Percentiles rank a stretch among this genome's conserved stretches.
phyloP scores from a whole-genome alignment of 495 filamentous ascomycete species.

The Aspergillus carlsbadensis region DNA sequence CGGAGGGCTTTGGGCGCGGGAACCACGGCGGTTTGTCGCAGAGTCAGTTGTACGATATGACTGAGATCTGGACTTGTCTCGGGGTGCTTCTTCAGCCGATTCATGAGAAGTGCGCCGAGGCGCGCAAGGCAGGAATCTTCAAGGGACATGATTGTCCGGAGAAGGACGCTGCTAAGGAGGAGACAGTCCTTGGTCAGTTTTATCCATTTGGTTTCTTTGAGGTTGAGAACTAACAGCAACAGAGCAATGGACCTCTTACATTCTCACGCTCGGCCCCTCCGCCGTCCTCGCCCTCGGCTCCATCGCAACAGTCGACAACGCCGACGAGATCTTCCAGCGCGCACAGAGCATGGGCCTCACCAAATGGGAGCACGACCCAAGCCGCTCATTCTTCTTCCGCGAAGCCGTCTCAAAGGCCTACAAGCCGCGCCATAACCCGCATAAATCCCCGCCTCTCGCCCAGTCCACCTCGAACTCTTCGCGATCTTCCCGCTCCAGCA shows the following conservation, averaged over 20 bases:
- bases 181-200: slow-evolving; percentile 51
- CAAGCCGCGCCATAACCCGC: slow-evolving; percentile 44
- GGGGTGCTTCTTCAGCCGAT: slow-evolving; percentile 56
- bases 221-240: slow-evolving; percentile 33
- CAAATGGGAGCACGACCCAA: slow-evolving; percentile 50
- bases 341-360: slow-evolving; percentile 56
- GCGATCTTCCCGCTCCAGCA: slow-evolving; percentile 8
- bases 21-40: slow-evolving; percentile 56
- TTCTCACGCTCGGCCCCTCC: slow-evolving; percentile 60
- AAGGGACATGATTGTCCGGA: slow-evolving; percentile 43
- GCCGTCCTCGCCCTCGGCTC: slow-evolving; percentile 56
- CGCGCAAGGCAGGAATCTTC: slow-evolving; percentile 57
- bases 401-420: slow-evolving; percentile 62
- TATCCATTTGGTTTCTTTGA: background rate
- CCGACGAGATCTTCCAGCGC: slow-evolving; percentile 46
- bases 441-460: slow-evolving; percentile 1
- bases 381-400: slow-evolving; percentile 61
- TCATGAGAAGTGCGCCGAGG: slow-evolving; percentile 55
- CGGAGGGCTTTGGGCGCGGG: slow-evolving; percentile 57
- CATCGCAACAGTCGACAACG: slow-evolving; percentile 40
- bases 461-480: slow-evolving; percentile 12
- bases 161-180: slow-evolving; percentile 54
- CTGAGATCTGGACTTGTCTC: slow-evolving; percentile 66
- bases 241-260: slow-evolving; percentile 65
- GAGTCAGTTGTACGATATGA: slow-evolving; percentile 63